Conservation (phyloP, 2,329 filamentous ascomycete species). For the Aurifilum marmelostoma region DNA sequence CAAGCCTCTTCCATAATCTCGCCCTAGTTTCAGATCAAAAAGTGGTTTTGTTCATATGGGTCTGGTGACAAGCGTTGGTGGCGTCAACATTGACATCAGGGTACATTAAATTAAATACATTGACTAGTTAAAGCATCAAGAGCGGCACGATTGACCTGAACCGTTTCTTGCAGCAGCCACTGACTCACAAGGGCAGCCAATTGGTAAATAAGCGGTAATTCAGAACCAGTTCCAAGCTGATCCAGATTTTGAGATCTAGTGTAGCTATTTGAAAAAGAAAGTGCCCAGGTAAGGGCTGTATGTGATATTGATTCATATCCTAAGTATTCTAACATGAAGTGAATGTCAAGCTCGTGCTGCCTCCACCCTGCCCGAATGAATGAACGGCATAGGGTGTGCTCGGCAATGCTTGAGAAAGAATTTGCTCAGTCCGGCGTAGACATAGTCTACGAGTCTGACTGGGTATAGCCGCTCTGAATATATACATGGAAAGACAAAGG, state of each 20-base stretch:
- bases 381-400: neutral
- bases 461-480: neutral
- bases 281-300: too few species aligned
- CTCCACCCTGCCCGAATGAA: neutral
- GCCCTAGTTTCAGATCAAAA: conserved; percentile 27
- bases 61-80: conserved; percentile 25
- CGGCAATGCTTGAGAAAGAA: neutral
- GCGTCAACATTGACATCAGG: conserved; percentile 28
- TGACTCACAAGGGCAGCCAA: neutral
- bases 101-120: neutral
- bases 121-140: conserved; percentile 27
- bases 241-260: neutral
- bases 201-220: neutral
- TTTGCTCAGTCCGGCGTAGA: neutral
- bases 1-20: conserved; percentile 28
- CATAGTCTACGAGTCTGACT: neutral
- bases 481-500: neutral
- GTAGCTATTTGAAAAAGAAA: too few species aligned
- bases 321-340: neutral
- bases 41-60: conserved; percentile 18
- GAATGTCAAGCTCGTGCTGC: neutral
- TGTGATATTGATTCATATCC: neutral
- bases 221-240: neutral
- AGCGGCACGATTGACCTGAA: neutral
- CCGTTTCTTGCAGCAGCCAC: neutral